Percentiles rank a stretch among this genome's conserved stretches.
These are phyloP conservation scores for Lathyrus sativus DNA, from an alignment of 306 rosid genomes.

Conservation along the genomic window DNA sequence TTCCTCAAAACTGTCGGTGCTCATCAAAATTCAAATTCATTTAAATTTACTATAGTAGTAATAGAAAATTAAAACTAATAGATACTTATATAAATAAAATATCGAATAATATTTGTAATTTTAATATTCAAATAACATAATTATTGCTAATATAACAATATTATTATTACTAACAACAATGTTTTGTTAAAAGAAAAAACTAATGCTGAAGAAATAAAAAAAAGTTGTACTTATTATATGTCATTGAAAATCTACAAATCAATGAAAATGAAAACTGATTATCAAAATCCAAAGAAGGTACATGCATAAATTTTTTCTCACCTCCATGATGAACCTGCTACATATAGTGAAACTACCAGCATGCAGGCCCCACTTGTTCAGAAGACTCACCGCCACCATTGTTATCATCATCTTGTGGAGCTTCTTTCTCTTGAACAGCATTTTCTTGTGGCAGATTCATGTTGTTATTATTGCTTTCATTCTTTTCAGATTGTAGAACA, in stretches of 20 bases:
- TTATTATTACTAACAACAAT: not conserved
- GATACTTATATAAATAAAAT: too few species aligned
- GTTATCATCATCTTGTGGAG: constrained; percentile 16
- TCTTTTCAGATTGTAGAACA: constrained; percentile 38
- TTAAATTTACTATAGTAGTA: not conserved
- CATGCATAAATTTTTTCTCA: constrained; percentile 49
- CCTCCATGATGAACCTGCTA: constrained; percentile 49
- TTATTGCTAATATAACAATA: not conserved
- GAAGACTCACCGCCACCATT: constrained; percentile 34
- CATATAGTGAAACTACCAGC: constrained; percentile 35
- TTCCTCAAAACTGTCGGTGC: constrained; percentile 66
- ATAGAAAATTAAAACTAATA: too few species aligned
- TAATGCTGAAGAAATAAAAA: not conserved
- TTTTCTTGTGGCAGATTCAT: constrained; percentile 22
- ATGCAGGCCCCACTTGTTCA: constrained; percentile 44
- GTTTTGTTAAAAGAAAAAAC: not conserved
- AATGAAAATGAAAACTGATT: constrained; percentile 52
- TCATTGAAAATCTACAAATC: constrained; percentile 34
- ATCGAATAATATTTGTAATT: too few species aligned
- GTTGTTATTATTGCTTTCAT: constrained; percentile 21
- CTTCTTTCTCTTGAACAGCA: not conserved
- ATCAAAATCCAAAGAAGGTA: constrained; percentile 62
- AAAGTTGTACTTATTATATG: constrained; percentile 31
- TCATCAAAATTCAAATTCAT: constrained; percentile 32
- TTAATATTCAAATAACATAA: not conserved